Base-by-base conservation (phyloP, 805 yeast genomes). In the Candida berthetii region DNA sequence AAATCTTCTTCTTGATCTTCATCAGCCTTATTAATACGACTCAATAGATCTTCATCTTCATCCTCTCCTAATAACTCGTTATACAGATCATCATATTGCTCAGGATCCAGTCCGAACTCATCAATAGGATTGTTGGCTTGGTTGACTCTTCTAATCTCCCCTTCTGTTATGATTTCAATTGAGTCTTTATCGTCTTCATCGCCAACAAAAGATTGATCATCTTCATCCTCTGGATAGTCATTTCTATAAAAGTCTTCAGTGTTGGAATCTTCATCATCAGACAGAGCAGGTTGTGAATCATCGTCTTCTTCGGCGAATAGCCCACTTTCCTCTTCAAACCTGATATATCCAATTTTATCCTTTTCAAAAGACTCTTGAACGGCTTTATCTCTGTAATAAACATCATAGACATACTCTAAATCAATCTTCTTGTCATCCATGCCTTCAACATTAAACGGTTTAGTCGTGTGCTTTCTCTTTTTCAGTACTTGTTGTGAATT, bases 191-290 rank as follows among this genome's bases (percentile, higher is more conserved):
- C 35, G 1, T 48, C 45, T 17, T 43, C 49, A 4, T 47, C 52
- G 14, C 35, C 41, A 33, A 19, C 37, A 18, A 10, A 24, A 3
- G 46, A 36, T 38, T 65, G 80, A 9, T 79, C 88, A 52, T 85
- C 91, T 48, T 88, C 96, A 55, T 90, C 96, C 36, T 88, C 96
- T 0, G 98, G 98, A 55, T 91, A 91, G 55, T 91, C 98, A 61
- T 93, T 91, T 52, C 80, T 78, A 58, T 91, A 91, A 55, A 81
- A 90, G 42, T 85, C 88, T 64, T 91, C 99, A 17, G 96, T 96
- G 55, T 85, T 85, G 0, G 93, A 84, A 55, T 85, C 95, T 47
- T 85, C 91, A 52, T 85, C 88, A 49, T 84, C 93, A 0, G 87
- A 72, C 9, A 61, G 51, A 2, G 57, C 50, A 9, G 52, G 60